Conservation (phyloP, 1,284 basidiomycete genomes). For the Rhodotorula sp. region DNA sequence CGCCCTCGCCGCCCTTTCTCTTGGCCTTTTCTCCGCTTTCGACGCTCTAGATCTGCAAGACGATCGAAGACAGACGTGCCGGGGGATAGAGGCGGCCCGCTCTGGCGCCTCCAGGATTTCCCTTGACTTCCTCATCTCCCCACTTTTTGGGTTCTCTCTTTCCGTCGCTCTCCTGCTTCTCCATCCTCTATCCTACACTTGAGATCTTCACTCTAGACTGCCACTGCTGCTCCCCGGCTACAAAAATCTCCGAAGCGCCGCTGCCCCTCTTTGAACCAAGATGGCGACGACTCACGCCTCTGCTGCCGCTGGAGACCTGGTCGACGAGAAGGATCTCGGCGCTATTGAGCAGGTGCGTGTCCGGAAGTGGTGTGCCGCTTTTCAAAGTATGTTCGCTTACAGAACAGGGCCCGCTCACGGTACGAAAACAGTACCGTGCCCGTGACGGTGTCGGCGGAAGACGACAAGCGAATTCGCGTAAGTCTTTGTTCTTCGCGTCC, state of each 20-base stretch:
- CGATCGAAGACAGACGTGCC: background rate
- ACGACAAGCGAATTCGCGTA: constrained; percentile 9
- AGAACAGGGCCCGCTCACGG: no score
- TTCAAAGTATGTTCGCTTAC: background rate
- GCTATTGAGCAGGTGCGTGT: no score
- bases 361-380: no score
- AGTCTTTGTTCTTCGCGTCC: background rate
- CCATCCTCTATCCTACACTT: background rate
- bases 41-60: no score
- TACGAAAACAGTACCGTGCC: background rate
- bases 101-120: background rate
- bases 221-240: no score
- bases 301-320: background rate
- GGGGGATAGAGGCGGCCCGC: constrained; percentile 1
- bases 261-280: no score
- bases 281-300: no score
- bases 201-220: background rate
- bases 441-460: background rate
- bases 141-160: background rate
- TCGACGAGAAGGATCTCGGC: constrained; percentile 5
- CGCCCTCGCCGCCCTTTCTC: no score
- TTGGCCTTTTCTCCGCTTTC: no score
- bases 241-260: no score
- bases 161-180: background rate
- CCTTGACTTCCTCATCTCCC: background rate